Base-by-base conservation (phyloP, 495 filamentous ascomycete genomes). In the Clohesyomyces aquaticus region DNA sequence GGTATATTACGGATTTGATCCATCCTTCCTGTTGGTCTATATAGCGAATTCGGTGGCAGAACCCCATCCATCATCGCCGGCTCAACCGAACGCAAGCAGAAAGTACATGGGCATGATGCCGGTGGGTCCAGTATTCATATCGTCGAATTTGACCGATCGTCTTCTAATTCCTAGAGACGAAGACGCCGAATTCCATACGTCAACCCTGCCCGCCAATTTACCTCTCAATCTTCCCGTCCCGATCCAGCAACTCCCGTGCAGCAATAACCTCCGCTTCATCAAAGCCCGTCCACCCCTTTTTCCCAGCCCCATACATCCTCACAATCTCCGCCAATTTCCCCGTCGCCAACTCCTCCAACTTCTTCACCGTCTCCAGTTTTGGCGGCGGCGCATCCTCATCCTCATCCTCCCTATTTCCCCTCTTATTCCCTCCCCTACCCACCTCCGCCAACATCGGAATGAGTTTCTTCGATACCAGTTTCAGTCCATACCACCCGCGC, bases 401-500 rank as follows among this genome's bases (percentile, higher is more conserved):
- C 3, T 59, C 58, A 42, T 23, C 3, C 16, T 75, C 68, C 26
- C 70, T 72, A 22, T 59, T 49, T 74, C 82, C 63, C n/a, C n/a
- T n/a, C n/a, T n/a, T n/a, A n/a, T n/a, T n/a, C n/a, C n/a, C n/a
- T n/a, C n/a, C n/a, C n/a, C n/a, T n/a, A n/a, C n/a, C n/a, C n/a
- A n/a, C n/a, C n/a, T n/a, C n/a, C n/a, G n/a, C n/a, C n/a, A 75
- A 65, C 9, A 72, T 45, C 6, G 65, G 63, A 18, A 76, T 56
- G 32, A 77, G 68, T 12, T 64, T 70, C 57, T 70, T 18, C 1
- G 60, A 35, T 9, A 95, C 90, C 74, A 95, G 70, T 71, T 88
- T 89, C 58, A 98, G 78, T 22, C 94, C 94, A 74, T 97, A 98
- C 70, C 89, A 93, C 1, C 93, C 94, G 58, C 94, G 85, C 58